A percentile compares a stretch with the other conserved stretches of the same genome.
phyloP scores from a whole-genome alignment of 2,329 filamentous ascomycete genomes.

The Dactylellina sp. region DNA sequence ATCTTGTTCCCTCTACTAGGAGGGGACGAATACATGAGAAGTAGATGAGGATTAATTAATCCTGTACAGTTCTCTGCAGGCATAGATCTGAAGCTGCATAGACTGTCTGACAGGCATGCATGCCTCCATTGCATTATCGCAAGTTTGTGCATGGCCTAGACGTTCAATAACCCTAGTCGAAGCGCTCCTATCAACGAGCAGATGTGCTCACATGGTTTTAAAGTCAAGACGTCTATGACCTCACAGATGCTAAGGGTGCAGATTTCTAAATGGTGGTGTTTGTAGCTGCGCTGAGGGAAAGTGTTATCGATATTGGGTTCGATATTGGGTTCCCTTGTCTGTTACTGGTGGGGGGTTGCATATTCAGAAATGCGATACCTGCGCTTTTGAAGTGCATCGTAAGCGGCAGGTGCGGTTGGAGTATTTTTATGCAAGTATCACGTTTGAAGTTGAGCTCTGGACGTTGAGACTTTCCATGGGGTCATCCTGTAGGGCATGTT shows the following conservation, averaged over 20 bases:
- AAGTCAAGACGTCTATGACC: slow-evolving; percentile 30
- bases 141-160: no score
- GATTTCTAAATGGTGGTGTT: no score
- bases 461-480: background rate
- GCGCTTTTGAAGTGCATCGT: background rate
- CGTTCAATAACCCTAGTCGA: slow-evolving; percentile 17
- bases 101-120: no score
- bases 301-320: no score
- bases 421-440: slow-evolving; percentile 8
- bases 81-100: no score
- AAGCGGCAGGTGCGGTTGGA: slow-evolving; percentile 20
- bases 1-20: background rate
- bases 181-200: slow-evolving; percentile 46
- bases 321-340: slow-evolving; percentile 5
- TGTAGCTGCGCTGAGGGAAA: no score
- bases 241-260: slow-evolving; percentile 12
- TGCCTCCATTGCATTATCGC: no score
- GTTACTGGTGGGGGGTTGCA: no score
- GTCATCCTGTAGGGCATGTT: background rate
- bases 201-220: slow-evolving; percentile 52
- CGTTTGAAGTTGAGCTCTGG: background rate
- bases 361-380: background rate
- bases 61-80: no score
- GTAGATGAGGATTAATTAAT: background rate
- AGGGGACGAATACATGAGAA: no score